Evolutionary conservation across 2,329 filamentous ascomycete genomes (phyloP).

Genomic region (Colletotrichum shisoi): DNA sequence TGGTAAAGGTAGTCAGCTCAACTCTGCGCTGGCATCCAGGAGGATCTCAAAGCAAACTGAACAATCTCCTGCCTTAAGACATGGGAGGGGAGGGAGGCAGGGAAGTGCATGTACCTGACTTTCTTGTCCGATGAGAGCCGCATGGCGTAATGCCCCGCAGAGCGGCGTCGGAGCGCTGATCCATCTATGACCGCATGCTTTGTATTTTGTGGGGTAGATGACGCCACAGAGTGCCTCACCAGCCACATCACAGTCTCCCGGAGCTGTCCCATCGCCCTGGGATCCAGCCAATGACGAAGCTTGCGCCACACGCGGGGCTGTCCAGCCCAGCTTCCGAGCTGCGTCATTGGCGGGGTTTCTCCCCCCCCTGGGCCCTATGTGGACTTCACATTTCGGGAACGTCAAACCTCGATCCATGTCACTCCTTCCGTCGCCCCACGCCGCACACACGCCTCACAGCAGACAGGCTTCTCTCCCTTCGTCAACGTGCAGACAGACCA

Average conservation of each 20-base stretch:
- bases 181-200: constrained; percentile 35
- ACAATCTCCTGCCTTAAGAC: too few species aligned
- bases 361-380: constrained; percentile 5
- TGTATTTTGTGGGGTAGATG: constrained; percentile 38
- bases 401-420: constrained; percentile 26
- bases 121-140: constrained; percentile 32
- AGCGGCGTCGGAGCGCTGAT: constrained; percentile 13
- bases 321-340: constrained; percentile 19
- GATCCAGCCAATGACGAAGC: constrained; percentile 3
- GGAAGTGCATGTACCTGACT: background rate
- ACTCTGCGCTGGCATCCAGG: background rate
- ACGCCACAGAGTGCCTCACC: constrained; percentile 34
- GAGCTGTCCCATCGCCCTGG: background rate
- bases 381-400: constrained; percentile 16
- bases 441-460: background rate
- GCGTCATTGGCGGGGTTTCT: constrained; percentile 37
- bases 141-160: constrained; percentile 39
- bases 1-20: background rate
- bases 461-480: background rate
- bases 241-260: constrained; percentile 13
- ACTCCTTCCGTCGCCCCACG: background rate
- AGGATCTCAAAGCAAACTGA: background rate
- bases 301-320: constrained; percentile 34
- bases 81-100: background rate
- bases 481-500: too few species aligned